Evolutionary conservation across 352 stramenopile species (phyloP).

Genomic region (Phytophthora idaei): DNA sequence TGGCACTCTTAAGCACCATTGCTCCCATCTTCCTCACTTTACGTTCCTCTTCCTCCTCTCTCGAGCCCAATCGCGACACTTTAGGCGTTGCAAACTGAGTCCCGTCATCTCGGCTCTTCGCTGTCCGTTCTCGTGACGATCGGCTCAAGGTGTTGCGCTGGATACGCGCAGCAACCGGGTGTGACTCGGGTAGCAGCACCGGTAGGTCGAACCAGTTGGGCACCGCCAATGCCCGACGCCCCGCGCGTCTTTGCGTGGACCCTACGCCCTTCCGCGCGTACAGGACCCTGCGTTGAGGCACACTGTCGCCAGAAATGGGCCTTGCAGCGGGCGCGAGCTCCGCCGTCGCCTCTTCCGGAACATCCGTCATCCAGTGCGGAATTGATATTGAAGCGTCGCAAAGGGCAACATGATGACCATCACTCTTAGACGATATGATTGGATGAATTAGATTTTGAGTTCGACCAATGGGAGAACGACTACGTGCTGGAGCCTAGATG

Average conservation of each 20-base stretch:
- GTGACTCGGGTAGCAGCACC: slow-evolving; percentile 51
- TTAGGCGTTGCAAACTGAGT: slow-evolving; percentile 32
- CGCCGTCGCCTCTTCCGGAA: slow-evolving; percentile 2
- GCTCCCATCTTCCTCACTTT: slow-evolving; percentile 25
- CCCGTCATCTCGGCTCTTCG: neutral
- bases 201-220: slow-evolving; percentile 75
- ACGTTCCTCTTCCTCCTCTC: slow-evolving; percentile 24
- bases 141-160: slow-evolving; percentile 37
- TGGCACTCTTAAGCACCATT: slow-evolving; percentile 15
- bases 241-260: slow-evolving; percentile 18
- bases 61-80: slow-evolving; percentile 47
- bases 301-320: neutral
- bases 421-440: neutral
- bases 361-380: slow-evolving; percentile 19
- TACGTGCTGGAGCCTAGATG: neutral
- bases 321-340: neutral
- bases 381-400: slow-evolving; percentile 1
- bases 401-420: slow-evolving; percentile 6
- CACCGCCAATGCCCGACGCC: slow-evolving; percentile 28
- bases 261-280: slow-evolving; percentile 29
- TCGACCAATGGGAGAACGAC: slow-evolving; percentile 10
- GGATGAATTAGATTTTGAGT: neutral
- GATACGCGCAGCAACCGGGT: slow-evolving; percentile 46
- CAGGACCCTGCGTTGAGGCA: slow-evolving; percentile 40
- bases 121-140: neutral